A percentile compares a stretch with the other conserved stretches of the same genome.
These are phyloP conservation scores for Neurospora terricola DNA, from an alignment of 495 filamentous ascomycete genomes.

Conservation along the genomic window DNA sequence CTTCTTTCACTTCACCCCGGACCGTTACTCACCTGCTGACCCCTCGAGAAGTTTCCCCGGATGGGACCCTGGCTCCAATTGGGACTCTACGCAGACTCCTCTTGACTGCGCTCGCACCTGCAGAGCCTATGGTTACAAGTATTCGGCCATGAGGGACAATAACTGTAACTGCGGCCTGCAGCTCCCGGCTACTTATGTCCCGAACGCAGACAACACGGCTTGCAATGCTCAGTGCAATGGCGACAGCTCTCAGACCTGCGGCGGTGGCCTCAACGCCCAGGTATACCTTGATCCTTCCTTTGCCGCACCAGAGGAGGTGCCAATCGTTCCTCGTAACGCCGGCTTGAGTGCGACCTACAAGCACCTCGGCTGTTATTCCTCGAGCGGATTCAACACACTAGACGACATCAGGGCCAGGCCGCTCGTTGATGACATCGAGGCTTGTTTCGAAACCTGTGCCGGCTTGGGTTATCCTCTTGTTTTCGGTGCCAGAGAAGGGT, in stretches of 20 bases:
- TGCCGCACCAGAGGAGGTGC: not conserved
- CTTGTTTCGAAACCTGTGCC: slow-evolving; percentile 3
- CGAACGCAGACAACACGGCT: not conserved
- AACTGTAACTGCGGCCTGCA: slow-evolving; percentile 15
- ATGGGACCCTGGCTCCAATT: slow-evolving; percentile 9
- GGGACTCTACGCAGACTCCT: slow-evolving; percentile 16
- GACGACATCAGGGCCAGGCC: not conserved
- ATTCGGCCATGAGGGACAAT: slow-evolving; percentile 10
- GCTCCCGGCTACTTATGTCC: slow-evolving; percentile 1
- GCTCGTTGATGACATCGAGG: not conserved
- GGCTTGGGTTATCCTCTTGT: slow-evolving; percentile 8
- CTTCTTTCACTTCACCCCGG: slow-evolving; percentile 7
- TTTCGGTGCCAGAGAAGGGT: not conserved
- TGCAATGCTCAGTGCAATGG: slow-evolving; percentile 10
- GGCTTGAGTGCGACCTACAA: not conserved
- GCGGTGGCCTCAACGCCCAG: slow-evolving; percentile 4
- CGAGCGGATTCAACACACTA: not conserved
- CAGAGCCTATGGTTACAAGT: slow-evolving; percentile 20
- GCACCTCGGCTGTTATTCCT: slow-evolving; percentile 7
- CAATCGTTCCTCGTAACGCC: not conserved
- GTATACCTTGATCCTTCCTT: slow-evolving; percentile 14
- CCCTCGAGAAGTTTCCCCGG: slow-evolving; percentile 9
- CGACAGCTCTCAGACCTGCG: slow-evolving; percentile 7
- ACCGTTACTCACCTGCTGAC: slow-evolving; percentile 3
- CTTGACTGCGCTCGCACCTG: slow-evolving; percentile 16